These are phyloP conservation scores for Venturia nashicola DNA, from an alignment of 2,329 filamentous ascomycete genomes.

Conservation along the genomic window DNA sequence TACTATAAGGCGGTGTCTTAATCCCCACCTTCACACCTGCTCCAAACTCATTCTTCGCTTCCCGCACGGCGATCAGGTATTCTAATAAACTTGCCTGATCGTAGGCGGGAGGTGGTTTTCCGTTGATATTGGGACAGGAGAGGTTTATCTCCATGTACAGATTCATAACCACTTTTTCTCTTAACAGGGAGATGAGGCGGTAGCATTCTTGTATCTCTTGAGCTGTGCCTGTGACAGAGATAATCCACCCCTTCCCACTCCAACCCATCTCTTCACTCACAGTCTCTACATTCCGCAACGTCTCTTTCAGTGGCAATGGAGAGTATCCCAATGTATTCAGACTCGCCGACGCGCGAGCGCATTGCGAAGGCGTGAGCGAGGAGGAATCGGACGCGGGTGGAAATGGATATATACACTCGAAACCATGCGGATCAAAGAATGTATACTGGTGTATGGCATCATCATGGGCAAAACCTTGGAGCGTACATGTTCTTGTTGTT, in stretches of 20 bases:
- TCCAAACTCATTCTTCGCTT: background rate
- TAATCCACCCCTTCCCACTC: slow-evolving; percentile 38
- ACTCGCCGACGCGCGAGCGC: slow-evolving; percentile 13
- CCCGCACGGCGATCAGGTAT: slow-evolving; percentile 42
- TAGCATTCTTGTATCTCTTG: slow-evolving; percentile 48
- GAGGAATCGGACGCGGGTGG: background rate
- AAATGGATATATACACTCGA: background rate
- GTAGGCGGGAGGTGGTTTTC: slow-evolving; percentile 60
- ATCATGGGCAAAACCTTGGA: slow-evolving; percentile 53
- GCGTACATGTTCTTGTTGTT: slow-evolving; percentile 58
- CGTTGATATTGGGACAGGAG: slow-evolving; percentile 63
- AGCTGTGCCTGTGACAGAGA: slow-evolving; percentile 57
- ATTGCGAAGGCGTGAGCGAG: background rate
- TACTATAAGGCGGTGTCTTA: slow-evolving; percentile 68
- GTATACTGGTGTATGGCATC: slow-evolving; percentile 48
- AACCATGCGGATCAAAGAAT: slow-evolving; percentile 43
- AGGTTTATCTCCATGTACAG: slow-evolving; percentile 68
- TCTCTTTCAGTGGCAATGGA: slow-evolving; percentile 46
- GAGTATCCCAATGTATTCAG: slow-evolving; percentile 68
- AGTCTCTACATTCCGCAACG: slow-evolving; percentile 43
- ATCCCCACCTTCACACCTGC: slow-evolving; percentile 43
- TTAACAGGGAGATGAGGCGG: slow-evolving; percentile 28
- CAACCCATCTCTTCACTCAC: slow-evolving; percentile 35
- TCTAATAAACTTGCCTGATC: slow-evolving; percentile 34
- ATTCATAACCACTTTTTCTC: slow-evolving; percentile 28